Evolutionary conservation across 2,329 filamentous ascomycete species (phyloP), one percentile per base, ranked within the genome.

Genomic region (Apiospora hydei): DNA sequence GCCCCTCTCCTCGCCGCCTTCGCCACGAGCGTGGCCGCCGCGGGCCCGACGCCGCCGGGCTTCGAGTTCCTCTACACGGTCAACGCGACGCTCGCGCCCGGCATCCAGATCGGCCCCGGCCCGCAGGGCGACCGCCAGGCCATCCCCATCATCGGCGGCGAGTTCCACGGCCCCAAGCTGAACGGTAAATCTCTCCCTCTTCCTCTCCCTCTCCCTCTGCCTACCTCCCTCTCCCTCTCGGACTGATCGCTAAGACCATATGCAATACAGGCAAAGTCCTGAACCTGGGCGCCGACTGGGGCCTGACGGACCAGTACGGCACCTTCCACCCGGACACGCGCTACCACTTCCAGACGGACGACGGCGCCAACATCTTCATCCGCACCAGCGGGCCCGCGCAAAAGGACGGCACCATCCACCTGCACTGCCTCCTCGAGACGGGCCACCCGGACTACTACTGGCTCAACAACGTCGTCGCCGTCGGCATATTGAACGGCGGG

Each of bases 341-440:
- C 21, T 80, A 80, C 71, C 76, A 79, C 18, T 74, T 81, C 30
- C 70, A 77, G 44, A 80, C 79, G 5, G 72, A 77, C 18, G 79
- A 80, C 74, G 77, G 77, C 2, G 80, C 78, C 30, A 73, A 80
- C 66, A 79, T 81, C 72, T 78, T 78, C 69, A 77, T 81, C 67
- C 78, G 77, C 53, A 80, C 79, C 11, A 73, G 72, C 18, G 80
- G 80, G 4, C 77, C 78, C 14, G 73, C 73, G 67, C 77, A 78
- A 74, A 16, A 72, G 34, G 75, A 78, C 67, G 77, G 78, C 0
- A 51, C 26, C 0, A 57, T 79, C 14, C 78, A 81, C 53, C 72
- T 81, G 24, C 73, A 74, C 18, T 71, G 77, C 4, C 24, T 72
- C 2, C 78, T 80, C 43, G 78, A 80, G 74, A 81, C 80, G 46